Evolutionary conservation across 805 yeast species (phyloP), one percentile per base, ranked within the genome.

Genomic region (Nakazawaea anatomiae): DNA sequence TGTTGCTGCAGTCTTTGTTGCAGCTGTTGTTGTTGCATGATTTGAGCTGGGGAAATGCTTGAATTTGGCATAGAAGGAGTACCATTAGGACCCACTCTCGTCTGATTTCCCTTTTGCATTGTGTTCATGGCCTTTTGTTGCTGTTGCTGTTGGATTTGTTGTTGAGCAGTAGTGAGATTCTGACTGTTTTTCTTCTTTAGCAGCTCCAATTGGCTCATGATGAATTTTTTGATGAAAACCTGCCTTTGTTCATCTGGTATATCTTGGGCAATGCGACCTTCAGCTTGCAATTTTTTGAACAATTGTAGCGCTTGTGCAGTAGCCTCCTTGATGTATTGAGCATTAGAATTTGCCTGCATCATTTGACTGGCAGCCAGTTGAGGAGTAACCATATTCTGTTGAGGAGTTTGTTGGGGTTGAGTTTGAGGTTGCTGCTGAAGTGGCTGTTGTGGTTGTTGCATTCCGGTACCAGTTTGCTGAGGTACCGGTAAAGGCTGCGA

Each of bases 211-310:
- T 54, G 56, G 47, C 66, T 70, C 41, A 60, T 55, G 47, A 69
- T 52, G 52, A 63, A 69, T 44, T 63, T 65, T 50, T 62, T 64
- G 38, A 66, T 63, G 50, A 65, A 69, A n/a, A 58, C 58, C 43
- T 58, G 63, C 42, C 68, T 69, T 50, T 69, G 70, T 44, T 66
- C 71, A 1, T 59, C 66, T 2, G 69, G 59, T 34, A 69, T 50
- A 27, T 59, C 60, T 9, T 60, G 48, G 8, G 70, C 66, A 11
- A 68, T 52, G 43, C 65, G 61, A 36, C 69, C 69, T 6, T 64
- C 51, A 3, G 64, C 61, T 52, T 68, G 71, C 25, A 69, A 58
- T 44, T 63, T 66, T 46, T 62, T 62, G 27, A 68, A 65, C 46
- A 65, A 64, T 46, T 62, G 66, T 5, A 68, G 14, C 1, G 72